These are phyloP conservation scores for Metarhizium anisopliae DNA, from an alignment of 2,329 filamentous ascomycete species.

Conservation along the genomic window DNA sequence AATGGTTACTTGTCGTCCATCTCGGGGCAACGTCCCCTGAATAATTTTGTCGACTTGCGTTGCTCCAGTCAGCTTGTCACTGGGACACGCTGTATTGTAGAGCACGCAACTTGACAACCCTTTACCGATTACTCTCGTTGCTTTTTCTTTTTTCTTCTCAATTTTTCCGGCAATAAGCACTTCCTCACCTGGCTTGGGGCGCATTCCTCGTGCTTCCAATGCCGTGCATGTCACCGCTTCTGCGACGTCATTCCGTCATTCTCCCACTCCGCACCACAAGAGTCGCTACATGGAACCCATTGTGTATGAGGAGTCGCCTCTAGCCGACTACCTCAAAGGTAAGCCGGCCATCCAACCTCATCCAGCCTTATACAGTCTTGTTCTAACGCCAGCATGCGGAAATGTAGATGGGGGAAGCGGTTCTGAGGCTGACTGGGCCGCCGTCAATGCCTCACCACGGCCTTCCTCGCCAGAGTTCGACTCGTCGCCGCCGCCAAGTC, in stretches of 20 bases:
- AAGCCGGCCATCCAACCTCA: slow-evolving; percentile 11
- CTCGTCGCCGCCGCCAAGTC: slow-evolving; percentile 38
- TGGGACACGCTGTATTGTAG: too few species aligned
- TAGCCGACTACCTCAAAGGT: slow-evolving; percentile 89
- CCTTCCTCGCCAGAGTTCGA: slow-evolving; percentile 16
- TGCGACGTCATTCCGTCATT: slow-evolving; percentile 13
- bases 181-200: background rate
- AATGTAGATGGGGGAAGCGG: slow-evolving; percentile 39
- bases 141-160: background rate
- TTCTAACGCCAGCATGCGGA: slow-evolving; percentile 5
- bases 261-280: slow-evolving; percentile 1
- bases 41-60: background rate
- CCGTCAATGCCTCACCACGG: slow-evolving; percentile 27
- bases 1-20: too few species aligned
- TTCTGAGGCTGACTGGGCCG: slow-evolving; percentile 37
- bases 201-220: slow-evolving; percentile 15
- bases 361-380: background rate
- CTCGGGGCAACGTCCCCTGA: background rate
- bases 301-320: slow-evolving; percentile 76
- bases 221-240: slow-evolving; percentile 19
- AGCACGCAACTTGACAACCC: background rate
- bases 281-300: slow-evolving; percentile 63
- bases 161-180: background rate
- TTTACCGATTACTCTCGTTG: background rate
- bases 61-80: too few species aligned